These are phyloP conservation scores for Saccharum officinarum DNA, from an alignment of 176 grass and related monocot species.

Conservation along the genomic window DNA sequence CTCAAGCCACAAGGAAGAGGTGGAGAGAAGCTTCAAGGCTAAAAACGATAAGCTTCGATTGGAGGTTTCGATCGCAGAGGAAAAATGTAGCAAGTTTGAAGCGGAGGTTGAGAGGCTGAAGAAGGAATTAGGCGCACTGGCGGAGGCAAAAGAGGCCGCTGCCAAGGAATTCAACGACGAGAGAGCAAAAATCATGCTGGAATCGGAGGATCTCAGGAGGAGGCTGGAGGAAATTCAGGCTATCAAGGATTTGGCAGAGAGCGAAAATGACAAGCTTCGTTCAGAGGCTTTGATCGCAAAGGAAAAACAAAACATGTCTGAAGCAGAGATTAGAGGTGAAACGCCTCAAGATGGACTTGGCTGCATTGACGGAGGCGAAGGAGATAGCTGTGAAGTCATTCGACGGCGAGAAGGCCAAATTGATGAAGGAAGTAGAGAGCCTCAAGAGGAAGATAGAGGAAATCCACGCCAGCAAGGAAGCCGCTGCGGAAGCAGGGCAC, in stretches of 20 bases:
- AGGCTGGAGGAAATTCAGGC: neutral
- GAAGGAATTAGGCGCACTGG: neutral
- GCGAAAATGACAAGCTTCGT: neutral
- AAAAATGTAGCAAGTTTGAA: neutral
- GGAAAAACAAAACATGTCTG: neutral
- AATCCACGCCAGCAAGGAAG: constrained; percentile 29
- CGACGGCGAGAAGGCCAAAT: neutral
- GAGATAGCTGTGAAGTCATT: neutral
- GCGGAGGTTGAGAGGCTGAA: neutral
- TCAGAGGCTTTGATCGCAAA: neutral
- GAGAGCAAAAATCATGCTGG: neutral
- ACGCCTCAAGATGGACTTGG: constrained; percentile 12
- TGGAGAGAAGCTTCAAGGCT: constrained; percentile 24
- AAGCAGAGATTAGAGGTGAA: constrained; percentile 2
- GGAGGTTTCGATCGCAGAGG: neutral
- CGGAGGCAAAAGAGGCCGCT: neutral
- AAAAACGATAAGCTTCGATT: neutral
- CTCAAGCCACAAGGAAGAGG: constrained; percentile 22
- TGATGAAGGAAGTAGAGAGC: neutral
- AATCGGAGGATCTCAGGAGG: neutral
- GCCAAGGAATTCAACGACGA: neutral
- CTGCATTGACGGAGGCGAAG: constrained; percentile 23
- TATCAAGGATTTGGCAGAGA: constrained; percentile 13
- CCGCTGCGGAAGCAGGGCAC: neutral
- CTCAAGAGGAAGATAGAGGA: neutral